Base-by-base conservation (phyloP, 2,329 filamentous ascomycete genomes). In the Ophiostoma sp. region DNA sequence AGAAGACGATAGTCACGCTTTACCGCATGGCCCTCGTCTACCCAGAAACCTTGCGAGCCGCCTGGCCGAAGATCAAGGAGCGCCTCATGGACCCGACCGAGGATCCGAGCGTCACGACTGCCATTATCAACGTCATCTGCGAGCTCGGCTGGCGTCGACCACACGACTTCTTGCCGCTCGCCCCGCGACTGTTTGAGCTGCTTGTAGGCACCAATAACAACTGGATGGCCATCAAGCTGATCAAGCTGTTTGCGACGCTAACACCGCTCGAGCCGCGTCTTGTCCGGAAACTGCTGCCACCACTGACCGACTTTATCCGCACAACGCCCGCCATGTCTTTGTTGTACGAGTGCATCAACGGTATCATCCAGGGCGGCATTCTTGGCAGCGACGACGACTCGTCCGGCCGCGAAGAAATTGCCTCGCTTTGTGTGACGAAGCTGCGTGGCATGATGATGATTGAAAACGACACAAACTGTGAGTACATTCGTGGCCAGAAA, bases 141-240 rank as follows among this genome's bases (percentile, higher is more conserved):
- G 96, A 99, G 82, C 85, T 99, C 52, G 95, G 95, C 6, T 98
- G 95, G 93, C 89, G 96, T 77, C 88, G 96, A 77, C 96, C 96
- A 3, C 92, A 95, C 77, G 96, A 99, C 82, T 98, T 98, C 78
- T 85, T 99, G 39, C 93, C 96, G 17, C 86, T 99, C 39, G 96
- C 96, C 0, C 96, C 96, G 9, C 88, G 96, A 74, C 83, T 99
- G 33, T 99, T 98, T 78, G 95, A 98, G 80, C 87, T 99, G 22
- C 85, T 99, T 33, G 95, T 98, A 15, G 92, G 97, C 75, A 92
- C 94, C 72, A 92, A 92, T 50, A 98, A 99, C 82, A 99, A 99
- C 82, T 99, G 96, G 96, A 98, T 99, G 95, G 95, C 95, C 74
- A 99, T 99, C 80, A 99, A 99, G 81, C 89, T 99, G 75, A 98